phyloP scores from a whole-genome alignment of 2,329 filamentous ascomycete species.

The Neofusicoccum parvum region DNA sequence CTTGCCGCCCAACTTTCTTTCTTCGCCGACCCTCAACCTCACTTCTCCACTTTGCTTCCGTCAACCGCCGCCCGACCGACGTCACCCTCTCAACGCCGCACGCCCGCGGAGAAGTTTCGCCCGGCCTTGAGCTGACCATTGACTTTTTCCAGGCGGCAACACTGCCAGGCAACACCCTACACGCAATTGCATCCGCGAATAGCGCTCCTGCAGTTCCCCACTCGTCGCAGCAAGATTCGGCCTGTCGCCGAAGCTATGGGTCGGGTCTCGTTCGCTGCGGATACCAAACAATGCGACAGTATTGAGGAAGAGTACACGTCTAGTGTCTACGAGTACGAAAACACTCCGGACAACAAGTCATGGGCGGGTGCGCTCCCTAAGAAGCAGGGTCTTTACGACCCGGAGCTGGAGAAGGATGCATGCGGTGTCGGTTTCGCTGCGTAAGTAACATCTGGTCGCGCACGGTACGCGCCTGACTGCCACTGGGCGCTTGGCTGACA shows the following conservation, averaged over 20 bases:
- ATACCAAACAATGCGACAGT: constrained; percentile 51
- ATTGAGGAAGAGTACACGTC: constrained; percentile 61
- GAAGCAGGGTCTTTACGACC: constrained; percentile 99
- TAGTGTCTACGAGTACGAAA: constrained; percentile 81
- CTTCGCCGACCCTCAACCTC: background rate
- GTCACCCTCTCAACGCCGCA: background rate
- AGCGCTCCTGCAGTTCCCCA: constrained; percentile 7
- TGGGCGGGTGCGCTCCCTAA: constrained; percentile 95
- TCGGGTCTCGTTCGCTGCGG: constrained; percentile 55
- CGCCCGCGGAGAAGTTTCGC: background rate
- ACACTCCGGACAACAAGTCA: constrained; percentile 75
- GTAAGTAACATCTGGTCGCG: constrained; percentile 59
- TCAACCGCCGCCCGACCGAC: background rate
- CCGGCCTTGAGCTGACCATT: background rate
- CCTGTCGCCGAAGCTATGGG: constrained; percentile 57
- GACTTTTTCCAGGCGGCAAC: constrained; percentile 15
- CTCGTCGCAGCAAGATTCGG: constrained; percentile 39
- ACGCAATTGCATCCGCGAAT: background rate
- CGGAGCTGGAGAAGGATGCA: constrained; percentile 95
- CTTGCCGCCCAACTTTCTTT: constrained; percentile 8
- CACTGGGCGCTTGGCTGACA: background rate
- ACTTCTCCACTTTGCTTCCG: background rate
- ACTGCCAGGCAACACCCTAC: background rate
- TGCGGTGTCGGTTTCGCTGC: constrained; percentile 99
- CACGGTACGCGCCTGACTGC: background rate